These are phyloP conservation scores for Ceratobasidium sp. DNA, from an alignment of 1,284 basidiomycete genomes.

Conservation along the genomic window DNA sequence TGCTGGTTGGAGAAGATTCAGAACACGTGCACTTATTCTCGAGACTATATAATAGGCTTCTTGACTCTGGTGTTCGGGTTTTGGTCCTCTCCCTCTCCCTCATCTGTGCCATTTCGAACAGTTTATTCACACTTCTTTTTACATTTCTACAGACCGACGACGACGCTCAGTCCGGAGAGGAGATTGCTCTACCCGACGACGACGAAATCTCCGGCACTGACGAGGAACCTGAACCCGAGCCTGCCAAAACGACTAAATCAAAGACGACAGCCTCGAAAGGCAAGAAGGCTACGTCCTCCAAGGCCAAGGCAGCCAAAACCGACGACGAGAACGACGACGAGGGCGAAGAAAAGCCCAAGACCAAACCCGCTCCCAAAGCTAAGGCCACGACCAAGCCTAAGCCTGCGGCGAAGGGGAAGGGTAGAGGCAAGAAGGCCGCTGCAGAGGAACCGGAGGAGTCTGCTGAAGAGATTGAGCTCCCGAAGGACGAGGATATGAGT, in stretches of 20 bases:
- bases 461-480: slow-evolving; percentile 36
- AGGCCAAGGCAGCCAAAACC: slow-evolving; percentile 19
- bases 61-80: not conserved
- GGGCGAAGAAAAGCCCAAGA: slow-evolving; percentile 35
- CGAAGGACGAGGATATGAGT: slow-evolving; percentile 42
- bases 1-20: not conserved
- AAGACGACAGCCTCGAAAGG: slow-evolving; percentile 2
- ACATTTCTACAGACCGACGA: slow-evolving; percentile 30
- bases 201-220: slow-evolving; percentile 40
- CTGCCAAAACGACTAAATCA: slow-evolving; percentile 4
- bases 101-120: not conserved
- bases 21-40: not conserved
- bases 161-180: slow-evolving; percentile 29
- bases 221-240: slow-evolving; percentile 22
- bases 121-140: not conserved
- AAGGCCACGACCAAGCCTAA: slow-evolving; percentile 18
- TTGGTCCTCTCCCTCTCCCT: not conserved
- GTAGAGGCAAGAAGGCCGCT: slow-evolving; percentile 28
- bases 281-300: slow-evolving; percentile 35
- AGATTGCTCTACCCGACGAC: slow-evolving; percentile 36
- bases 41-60: not conserved
- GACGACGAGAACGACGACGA: slow-evolving; percentile 12
- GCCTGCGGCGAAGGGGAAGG: slow-evolving; percentile 30
- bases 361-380: slow-evolving; percentile 20
- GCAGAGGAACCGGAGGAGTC: slow-evolving; percentile 9